These are phyloP conservation scores for Phytopythium vexans DNA, from an alignment of 352 stramenopile species.

Conservation along the genomic window DNA sequence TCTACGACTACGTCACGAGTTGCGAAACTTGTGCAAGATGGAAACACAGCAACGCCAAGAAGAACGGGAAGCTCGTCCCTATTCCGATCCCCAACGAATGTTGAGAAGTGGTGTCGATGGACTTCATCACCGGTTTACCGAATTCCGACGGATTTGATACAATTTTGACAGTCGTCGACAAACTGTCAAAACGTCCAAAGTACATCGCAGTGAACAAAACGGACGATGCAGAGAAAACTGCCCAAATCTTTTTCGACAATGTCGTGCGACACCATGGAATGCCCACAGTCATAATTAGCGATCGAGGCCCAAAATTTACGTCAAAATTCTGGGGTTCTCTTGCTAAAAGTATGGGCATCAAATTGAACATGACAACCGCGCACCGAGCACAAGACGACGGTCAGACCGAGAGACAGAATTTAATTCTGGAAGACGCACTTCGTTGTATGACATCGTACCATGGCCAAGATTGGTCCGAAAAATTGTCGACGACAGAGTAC, in stretches of 20 bases:
- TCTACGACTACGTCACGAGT: conserved; percentile 14
- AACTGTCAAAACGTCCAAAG: conserved; percentile 10
- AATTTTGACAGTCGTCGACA: conserved; percentile 11
- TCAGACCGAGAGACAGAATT: conserved; percentile 12
- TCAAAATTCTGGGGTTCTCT: conserved; percentile 9
- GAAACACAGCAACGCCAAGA: conserved; percentile 17
- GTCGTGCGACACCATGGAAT: conserved; percentile 8
- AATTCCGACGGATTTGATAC: conserved; percentile 4
- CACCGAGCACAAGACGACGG: conserved; percentile 10
- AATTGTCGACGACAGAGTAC: too few relatives aligned
- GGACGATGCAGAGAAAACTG: conserved; percentile 6
- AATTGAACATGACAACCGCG: conserved; percentile 5
- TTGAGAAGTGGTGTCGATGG: conserved; percentile 8
- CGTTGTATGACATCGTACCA: conserved; percentile 8
- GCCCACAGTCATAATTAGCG: conserved; percentile 10
- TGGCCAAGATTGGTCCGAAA: too few relatives aligned
- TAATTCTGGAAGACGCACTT: conserved; percentile 8
- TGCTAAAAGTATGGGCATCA: conserved; percentile 7
- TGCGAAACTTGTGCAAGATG: conserved; percentile 22
- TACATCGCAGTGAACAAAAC: conserved; percentile 5
- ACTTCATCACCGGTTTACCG: conserved; percentile 9
- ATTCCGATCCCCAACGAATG: conserved; percentile 12
- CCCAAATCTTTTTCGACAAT: conserved; percentile 8
- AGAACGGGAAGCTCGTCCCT: conserved; percentile 19
- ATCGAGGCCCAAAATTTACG: conserved; percentile 13